Percentiles rank a stretch among this genome's conserved stretches.
Evolutionary conservation across 352 stramenopile species (phyloP).

Genomic region (Pythium brachiatum): DNA sequence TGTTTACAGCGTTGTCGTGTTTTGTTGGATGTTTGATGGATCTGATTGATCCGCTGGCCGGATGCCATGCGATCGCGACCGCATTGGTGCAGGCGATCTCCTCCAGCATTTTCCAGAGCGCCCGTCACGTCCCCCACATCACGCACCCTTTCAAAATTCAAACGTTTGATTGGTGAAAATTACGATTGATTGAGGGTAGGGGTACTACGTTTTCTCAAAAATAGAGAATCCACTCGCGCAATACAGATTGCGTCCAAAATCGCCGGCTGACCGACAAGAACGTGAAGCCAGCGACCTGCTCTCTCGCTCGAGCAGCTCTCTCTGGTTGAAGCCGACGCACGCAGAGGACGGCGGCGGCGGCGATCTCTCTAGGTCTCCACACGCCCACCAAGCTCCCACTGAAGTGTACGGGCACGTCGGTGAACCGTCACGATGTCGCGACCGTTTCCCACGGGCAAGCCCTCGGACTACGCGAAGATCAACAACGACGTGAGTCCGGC

Average conservation of each 20-base stretch:
- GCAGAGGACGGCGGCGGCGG: neutral
- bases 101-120: constrained; percentile 19
- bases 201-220: constrained; percentile 5
- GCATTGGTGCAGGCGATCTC: neutral
- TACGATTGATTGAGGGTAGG: constrained; percentile 4
- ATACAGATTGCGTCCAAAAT: constrained; percentile 20
- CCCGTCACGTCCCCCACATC: neutral
- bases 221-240: neutral
- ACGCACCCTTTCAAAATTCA: constrained; percentile 4
- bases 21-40: neutral
- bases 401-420: neutral
- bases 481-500: constrained; percentile 47
- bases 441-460: constrained; percentile 55
- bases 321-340: neutral
- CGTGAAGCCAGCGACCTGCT: constrained; percentile 11
- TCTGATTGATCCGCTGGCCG: neutral
- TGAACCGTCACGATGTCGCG: constrained; percentile 39
- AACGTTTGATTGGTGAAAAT: constrained; percentile 11
- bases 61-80: neutral
- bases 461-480: constrained; percentile 70
- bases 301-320: neutral
- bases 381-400: neutral
- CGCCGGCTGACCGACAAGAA: constrained; percentile 25
- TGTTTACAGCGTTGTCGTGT: neutral
- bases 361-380: neutral